A percentile compares a stretch with the other conserved stretches of the same genome.
phyloP scores from a whole-genome alignment of 2,329 filamentous ascomycete species.

The Sporothrix mexicana region DNA sequence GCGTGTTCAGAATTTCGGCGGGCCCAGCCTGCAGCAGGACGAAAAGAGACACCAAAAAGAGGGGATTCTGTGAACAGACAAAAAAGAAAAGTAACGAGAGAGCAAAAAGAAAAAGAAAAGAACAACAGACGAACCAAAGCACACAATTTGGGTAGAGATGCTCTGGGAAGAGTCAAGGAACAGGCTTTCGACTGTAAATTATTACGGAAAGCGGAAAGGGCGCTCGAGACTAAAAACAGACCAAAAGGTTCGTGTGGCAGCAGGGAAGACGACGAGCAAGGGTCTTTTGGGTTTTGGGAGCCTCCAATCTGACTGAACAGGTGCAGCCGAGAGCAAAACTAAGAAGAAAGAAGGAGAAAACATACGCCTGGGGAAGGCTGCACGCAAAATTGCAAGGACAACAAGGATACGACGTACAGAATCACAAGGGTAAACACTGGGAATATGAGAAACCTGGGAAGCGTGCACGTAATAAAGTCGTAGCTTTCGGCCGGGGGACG shows the following conservation, averaged over 20 bases:
- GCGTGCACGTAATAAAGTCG: conserved; percentile 23
- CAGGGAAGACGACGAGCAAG: background rate
- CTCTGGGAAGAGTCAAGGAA: background rate
- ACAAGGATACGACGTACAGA: background rate
- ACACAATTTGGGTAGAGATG: background rate
- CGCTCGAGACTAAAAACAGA: conserved; percentile 18
- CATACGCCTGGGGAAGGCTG: conserved; percentile 5
- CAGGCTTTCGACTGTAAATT: background rate
- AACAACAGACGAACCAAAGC: background rate
- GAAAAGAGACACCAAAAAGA: conserved; percentile 10
- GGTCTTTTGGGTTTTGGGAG: background rate
- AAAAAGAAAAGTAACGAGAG: background rate
- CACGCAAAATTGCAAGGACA: conserved; percentile 18
- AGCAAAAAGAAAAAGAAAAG: background rate
- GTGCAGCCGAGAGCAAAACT: no score
- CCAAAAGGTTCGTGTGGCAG: conserved; percentile 17
- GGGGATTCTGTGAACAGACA: background rate
- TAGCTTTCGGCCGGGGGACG: background rate
- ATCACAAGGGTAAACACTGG: no score
- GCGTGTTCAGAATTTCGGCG: background rate
- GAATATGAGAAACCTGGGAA: background rate
- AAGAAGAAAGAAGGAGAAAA: background rate
- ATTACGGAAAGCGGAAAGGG: background rate
- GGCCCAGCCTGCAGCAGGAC: conserved; percentile 19
- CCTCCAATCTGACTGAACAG: background rate